A percentile compares a stretch with the other conserved stretches of the same genome.
Evolutionary conservation across 345 rosid species (phyloP).

Genomic region (Eucalyptus erythrocorys): DNA sequence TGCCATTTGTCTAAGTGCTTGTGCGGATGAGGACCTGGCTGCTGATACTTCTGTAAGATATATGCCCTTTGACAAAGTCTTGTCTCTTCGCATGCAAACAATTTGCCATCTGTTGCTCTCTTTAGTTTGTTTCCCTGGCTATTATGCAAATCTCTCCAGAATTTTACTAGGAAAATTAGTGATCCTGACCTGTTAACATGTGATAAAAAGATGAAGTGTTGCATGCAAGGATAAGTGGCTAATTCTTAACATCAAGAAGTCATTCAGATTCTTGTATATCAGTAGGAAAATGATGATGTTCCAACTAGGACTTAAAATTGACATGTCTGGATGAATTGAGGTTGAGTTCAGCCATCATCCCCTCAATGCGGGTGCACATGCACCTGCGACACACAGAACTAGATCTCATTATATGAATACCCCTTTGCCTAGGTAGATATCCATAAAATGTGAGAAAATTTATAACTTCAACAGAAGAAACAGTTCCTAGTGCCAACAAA

Average conservation of each 20-base stretch:
- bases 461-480: not conserved
- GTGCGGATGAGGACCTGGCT: slow-evolving; percentile 29
- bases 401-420: not conserved
- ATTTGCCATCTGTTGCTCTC: not conserved
- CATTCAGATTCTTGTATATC: not conserved
- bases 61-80: not conserved
- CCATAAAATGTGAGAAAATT: not conserved
- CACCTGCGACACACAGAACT: not conserved
- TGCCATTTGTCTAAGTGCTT: slow-evolving; percentile 42
- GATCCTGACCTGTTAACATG: not conserved
- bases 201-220: not conserved
- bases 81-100: not conserved
- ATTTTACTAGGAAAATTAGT: not conserved
- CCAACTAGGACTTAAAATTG: not conserved
- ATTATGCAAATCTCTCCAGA: not conserved
- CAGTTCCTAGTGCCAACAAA: not conserved
- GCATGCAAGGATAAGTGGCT: not conserved
- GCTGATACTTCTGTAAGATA: slow-evolving; percentile 31
- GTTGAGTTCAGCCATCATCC: not conserved
- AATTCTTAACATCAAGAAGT: not conserved
- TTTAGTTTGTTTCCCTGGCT: not conserved
- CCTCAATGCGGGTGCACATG: not conserved
- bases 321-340: not conserved
- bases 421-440: not conserved
- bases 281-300: not conserved